A percentile compares a stretch with the other conserved stretches of the same genome.
Evolutionary conservation across 257 asterid species (phyloP).

Genomic region (Petunia axillaris): DNA sequence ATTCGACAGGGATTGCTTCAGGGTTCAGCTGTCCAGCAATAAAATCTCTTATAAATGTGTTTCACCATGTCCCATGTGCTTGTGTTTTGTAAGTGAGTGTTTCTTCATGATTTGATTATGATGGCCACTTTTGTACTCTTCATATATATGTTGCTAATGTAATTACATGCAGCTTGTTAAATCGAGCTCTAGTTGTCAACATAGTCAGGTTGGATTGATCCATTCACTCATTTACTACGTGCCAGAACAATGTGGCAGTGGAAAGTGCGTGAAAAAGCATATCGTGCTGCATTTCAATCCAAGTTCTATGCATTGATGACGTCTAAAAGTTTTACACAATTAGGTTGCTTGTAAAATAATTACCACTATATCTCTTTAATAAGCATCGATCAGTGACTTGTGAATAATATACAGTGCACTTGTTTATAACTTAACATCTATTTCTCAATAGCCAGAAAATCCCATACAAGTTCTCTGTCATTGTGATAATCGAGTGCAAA

Average conservation of each 20-base stretch:
- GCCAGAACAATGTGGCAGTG: background rate
- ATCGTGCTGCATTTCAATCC: background rate
- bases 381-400: too few relatives aligned
- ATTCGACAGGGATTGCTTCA: constrained; percentile 59
- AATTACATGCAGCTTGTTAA: background rate
- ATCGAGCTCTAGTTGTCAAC: background rate
- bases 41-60: constrained; percentile 19
- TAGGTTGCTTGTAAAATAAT: too few relatives aligned
- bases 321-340: too few relatives aligned
- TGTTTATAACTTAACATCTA: too few relatives aligned
- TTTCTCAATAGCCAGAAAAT: too few relatives aligned
- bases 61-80: background rate
- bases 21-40: constrained; percentile 32
- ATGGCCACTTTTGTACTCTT: background rate
- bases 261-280: background rate
- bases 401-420: too few relatives aligned
- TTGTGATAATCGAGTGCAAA: background rate
- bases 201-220: background rate
- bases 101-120: background rate
- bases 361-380: too few relatives aligned
- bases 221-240: background rate
- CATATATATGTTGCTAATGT: background rate
- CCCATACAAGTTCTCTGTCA: too few relatives aligned
- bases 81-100: background rate
- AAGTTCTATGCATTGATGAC: too few relatives aligned